Percentiles rank a stretch among this genome's conserved stretches.
These are phyloP conservation scores for Hypomontagnella submonticulosa DNA, from an alignment of 495 filamentous ascomycete genomes.

Conservation along the genomic window DNA sequence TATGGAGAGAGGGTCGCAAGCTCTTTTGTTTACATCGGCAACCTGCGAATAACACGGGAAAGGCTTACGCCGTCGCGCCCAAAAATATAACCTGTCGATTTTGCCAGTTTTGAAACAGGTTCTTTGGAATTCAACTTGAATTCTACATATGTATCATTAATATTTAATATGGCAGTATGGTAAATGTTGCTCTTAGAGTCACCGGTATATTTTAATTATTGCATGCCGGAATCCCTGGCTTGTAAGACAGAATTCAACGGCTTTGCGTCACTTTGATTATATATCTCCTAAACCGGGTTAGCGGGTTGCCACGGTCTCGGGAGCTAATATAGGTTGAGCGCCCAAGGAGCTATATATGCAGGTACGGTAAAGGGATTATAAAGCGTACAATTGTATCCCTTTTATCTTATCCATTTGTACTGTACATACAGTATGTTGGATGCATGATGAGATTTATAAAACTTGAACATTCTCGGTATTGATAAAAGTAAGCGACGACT, in stretches of 20 bases:
- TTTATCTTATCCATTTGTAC: too few species aligned
- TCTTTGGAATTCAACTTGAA: neutral
- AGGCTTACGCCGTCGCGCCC: neutral
- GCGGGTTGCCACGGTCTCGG: slow-evolving; percentile 20
- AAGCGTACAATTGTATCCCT: too few species aligned
- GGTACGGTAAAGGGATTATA: too few species aligned
- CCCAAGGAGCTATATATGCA: neutral
- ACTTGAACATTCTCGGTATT: too few species aligned
- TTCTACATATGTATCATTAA: neutral
- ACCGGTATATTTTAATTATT: neutral
- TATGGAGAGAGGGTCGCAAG: slow-evolving; percentile 15
- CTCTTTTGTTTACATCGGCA: slow-evolving; percentile 36
- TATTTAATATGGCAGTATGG: neutral
- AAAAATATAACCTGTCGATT: slow-evolving; percentile 2
- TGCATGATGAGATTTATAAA: too few species aligned
- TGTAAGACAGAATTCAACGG: slow-evolving; percentile 28
- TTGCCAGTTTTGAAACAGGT: neutral
- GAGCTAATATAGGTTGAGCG: slow-evolving; percentile 32
- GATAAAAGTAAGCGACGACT: too few species aligned
- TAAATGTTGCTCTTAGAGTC: too few species aligned
- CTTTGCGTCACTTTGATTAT: slow-evolving; percentile 27
- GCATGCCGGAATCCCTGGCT: slow-evolving; percentile 5
- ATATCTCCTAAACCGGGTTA: slow-evolving; percentile 30
- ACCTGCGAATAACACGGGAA: slow-evolving; percentile 19
- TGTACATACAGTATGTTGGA: too few species aligned